Percentiles rank a stretch among this genome's conserved stretches.
Conservation (phyloP, 495 filamentous ascomycete species). For the Hyphodiscus hymeniophilus region DNA sequence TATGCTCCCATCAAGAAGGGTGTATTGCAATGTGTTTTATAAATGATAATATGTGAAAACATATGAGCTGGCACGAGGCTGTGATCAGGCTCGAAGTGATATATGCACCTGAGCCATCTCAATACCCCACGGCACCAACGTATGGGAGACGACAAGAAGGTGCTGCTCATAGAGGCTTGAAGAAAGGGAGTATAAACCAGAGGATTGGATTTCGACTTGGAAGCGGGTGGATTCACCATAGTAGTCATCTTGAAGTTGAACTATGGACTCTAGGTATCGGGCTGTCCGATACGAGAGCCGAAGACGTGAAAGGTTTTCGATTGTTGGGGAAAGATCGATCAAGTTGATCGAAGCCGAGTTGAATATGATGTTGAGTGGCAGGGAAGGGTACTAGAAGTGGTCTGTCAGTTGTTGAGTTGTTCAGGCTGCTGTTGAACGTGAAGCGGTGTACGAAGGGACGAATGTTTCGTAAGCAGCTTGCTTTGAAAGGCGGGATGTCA, state of each 20-base stretch:
- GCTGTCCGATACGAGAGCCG: constrained; percentile 23
- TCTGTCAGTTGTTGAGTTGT: constrained; percentile 15
- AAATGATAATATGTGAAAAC: constrained; percentile 5
- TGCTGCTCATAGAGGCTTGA: constrained; percentile 18
- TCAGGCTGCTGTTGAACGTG: constrained; percentile 20
- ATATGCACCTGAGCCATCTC: constrained; percentile 3
- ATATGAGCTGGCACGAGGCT: constrained; percentile 14
- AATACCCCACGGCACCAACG: constrained; percentile 11
- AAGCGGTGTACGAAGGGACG: constrained; percentile 10
- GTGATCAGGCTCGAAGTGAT: constrained; percentile 11
- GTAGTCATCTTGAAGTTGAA: constrained; percentile 38
- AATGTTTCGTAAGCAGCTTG: constrained; percentile 17
- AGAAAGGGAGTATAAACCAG: constrained; percentile 32
- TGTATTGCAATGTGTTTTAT: neutral
- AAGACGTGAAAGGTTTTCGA: no score
- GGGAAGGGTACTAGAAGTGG: constrained; percentile 10
- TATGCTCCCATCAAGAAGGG: constrained; percentile 4
- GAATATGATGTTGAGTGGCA: constrained; percentile 9
- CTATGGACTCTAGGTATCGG: constrained; percentile 27
- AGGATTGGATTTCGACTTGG: constrained; percentile 26
- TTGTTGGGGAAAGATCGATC: constrained; percentile 10
- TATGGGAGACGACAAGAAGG: constrained; percentile 18
- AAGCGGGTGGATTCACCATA: constrained; percentile 37
- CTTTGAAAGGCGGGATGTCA: constrained; percentile 5
- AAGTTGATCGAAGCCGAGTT: constrained; percentile 7